Evolutionary conservation across 2,329 filamentous ascomycete genomes (phyloP).

Genomic region (Pseudogymnoascus sp.): DNA sequence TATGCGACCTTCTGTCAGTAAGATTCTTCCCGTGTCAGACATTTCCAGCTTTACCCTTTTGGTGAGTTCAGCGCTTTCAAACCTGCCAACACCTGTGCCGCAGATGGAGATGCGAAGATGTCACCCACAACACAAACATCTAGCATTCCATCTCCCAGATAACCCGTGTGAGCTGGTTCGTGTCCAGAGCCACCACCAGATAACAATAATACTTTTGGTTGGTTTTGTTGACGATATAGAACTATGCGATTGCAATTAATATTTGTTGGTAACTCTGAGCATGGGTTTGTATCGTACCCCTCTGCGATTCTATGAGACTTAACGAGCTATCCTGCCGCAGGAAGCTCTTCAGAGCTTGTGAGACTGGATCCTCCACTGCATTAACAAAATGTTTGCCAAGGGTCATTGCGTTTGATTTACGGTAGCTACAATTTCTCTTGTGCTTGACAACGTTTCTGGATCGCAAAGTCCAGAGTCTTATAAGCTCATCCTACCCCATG

Average conservation of each 20-base stretch:
- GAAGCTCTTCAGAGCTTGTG: neutral
- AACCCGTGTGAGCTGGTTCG: conserved; percentile 35
- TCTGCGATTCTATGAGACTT: neutral
- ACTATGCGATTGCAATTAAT: neutral
- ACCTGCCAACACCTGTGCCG: conserved; percentile 32
- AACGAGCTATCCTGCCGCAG: neutral
- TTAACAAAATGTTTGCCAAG: neutral
- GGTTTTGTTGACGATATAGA: neutral
- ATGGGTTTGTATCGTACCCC: neutral
- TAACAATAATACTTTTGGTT: neutral
- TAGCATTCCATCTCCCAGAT: conserved; percentile 31
- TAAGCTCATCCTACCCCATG: neutral
- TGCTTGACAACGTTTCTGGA: neutral
- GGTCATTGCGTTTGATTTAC: neutral
- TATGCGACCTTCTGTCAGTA: conserved; percentile 1
- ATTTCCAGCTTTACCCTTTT: conserved; percentile 22
- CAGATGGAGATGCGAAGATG: conserved; percentile 32
- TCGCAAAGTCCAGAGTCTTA: neutral
- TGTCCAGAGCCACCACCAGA: conserved; percentile 26
- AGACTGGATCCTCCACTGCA: neutral
- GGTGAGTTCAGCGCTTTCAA: conserved; percentile 28
- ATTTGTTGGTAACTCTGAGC: neutral
- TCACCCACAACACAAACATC: conserved; percentile 31
- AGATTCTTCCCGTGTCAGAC: neutral
- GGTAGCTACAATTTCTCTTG: neutral